Evolutionary conservation across 1,284 basidiomycete genomes (phyloP), one percentile per base, ranked within the genome.

Genomic region (Ceratobasidium sp.): DNA sequence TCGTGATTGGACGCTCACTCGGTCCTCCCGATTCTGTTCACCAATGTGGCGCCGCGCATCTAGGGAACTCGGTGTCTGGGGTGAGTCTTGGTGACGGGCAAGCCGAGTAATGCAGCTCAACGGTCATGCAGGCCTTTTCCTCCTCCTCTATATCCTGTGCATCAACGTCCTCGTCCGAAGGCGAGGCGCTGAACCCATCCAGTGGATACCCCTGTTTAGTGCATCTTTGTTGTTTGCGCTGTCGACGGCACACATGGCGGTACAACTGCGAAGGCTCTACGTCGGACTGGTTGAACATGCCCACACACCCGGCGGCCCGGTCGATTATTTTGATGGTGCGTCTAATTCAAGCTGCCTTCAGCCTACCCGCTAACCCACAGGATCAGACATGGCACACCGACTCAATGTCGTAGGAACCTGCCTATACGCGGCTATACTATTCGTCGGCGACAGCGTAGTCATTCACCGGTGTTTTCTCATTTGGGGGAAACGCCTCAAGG

Each of bases 401-500:
- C 64, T 67, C n/a, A 67, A 67, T 26, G 50, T 67, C 48, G 34
- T 50, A 14, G 48, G 10, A 36, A 34, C 39, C 28, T 46, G 32
- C 21, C 34, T 67, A n/a, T 67, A 67, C 36, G 36, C 50, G n/a
- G 52, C 48, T 28, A 67, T 55, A 21, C 34, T 67, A 30, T 36
- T 67, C 32, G 64, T 67, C 14, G 64, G 48, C 10, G 64, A 67
- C 36, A 39, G n/a, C 46, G 48, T 67, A 32, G 64, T 67, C 32
- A 67, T 67, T 23, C 64, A 67, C 28, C 64, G 64, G 32, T 67
- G 64, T 26, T 67, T 41, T 67, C 64, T 67, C 64, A 67, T 67
- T 50, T 67, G 64, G 64, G 64, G 64, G 6, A 39, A 43, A 26
- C 48, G 50, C 30, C 9, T 39, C n/a, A 5, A 41, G 32, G 50